Evolutionary conservation across 2,329 filamentous ascomycete species (phyloP), one percentile per base, ranked within the genome.

Genomic region (Coniosporium tulheliwenetii): DNA sequence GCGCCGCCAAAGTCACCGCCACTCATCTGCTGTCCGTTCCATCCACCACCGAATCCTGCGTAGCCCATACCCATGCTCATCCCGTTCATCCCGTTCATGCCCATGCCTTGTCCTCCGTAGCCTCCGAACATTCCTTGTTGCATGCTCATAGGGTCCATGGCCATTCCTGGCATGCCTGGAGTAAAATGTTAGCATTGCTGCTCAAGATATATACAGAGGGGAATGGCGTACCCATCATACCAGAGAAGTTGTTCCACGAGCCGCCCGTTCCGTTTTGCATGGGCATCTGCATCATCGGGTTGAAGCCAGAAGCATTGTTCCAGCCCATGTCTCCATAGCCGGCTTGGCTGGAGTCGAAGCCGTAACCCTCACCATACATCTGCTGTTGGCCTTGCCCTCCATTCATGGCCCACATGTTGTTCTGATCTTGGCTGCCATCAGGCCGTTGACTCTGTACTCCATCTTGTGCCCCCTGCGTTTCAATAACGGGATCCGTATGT

Each of bases 151-250:
- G 78, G 77, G 70, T 87, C 82, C 84, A 93, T 91, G 61, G 73
- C 73, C 81, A 89, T 85, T 54, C 76, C 76, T 50, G 80, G 67
- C 81, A 91, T 87, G 56, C 77, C 82, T 83, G 49, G 47, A 44
- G 32, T 33, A 40, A 31, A 39, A 47, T 38, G 45, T 61, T 50
- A 55, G 56, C 33, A 39, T 35, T 19, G n/a, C 10, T 32, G 19
- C 8, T 9, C 26, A 30, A 15, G 32, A 13, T 4, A 29, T 26
- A n/a, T 26, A 8, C 10, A 37, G n/a, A 5, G 14, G 30, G 29
- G 36, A 26, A 4, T 10, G 38, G 70, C 83, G 57, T 75, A 95
- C 87, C 83, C 83, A 95, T 94, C 77, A 89, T 85, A 40, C 81
- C 81, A 73, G 61, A 81, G 71, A 81, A 85, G 73, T 61, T 76